A percentile compares a stretch with the other conserved stretches of the same genome.
Conservation (phyloP, 371 early-diverging fungal genomes). For the Mucor lusitanicus region DNA sequence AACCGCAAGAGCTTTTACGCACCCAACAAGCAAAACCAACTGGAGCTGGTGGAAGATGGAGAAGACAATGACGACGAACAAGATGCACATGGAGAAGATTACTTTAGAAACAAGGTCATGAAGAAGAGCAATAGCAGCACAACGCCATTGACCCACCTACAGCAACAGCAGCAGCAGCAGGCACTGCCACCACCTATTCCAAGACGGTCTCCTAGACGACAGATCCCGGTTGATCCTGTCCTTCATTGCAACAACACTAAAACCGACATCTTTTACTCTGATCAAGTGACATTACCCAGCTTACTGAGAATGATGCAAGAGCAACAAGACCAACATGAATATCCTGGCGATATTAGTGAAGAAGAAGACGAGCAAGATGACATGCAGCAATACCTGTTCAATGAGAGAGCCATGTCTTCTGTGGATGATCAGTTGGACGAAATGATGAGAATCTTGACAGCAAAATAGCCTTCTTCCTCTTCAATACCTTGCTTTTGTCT, state of each 20-base stretch:
- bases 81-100: neutral
- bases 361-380: neutral
- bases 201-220: conserved; percentile 40
- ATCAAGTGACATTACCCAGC: conserved; percentile 34
- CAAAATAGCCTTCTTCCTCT: neutral
- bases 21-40: conserved; percentile 8
- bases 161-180: neutral
- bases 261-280: conserved; percentile 46
- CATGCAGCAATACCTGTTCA: neutral
- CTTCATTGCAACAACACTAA: conserved; percentile 6
- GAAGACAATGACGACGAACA: conserved; percentile 9
- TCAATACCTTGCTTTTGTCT: neutral
- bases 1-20: conserved; percentile 34
- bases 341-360: conserved; percentile 19
- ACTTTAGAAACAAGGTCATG: neutral
- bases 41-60: conserved; percentile 16
- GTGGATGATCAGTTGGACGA: conserved; percentile 45
- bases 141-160: neutral
- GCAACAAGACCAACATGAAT: neutral
- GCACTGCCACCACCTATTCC: conserved; percentile 40
- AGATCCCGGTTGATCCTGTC: conserved; percentile 1
- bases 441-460: conserved; percentile 30
- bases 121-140: neutral
- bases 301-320: conserved; percentile 41
- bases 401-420: conserved; percentile 14